A percentile compares a stretch with the other conserved stretches of the same genome.
These are phyloP conservation scores for Hypoxylon sp. DNA, from an alignment of 2,329 filamentous ascomycete species.

Conservation along the genomic window DNA sequence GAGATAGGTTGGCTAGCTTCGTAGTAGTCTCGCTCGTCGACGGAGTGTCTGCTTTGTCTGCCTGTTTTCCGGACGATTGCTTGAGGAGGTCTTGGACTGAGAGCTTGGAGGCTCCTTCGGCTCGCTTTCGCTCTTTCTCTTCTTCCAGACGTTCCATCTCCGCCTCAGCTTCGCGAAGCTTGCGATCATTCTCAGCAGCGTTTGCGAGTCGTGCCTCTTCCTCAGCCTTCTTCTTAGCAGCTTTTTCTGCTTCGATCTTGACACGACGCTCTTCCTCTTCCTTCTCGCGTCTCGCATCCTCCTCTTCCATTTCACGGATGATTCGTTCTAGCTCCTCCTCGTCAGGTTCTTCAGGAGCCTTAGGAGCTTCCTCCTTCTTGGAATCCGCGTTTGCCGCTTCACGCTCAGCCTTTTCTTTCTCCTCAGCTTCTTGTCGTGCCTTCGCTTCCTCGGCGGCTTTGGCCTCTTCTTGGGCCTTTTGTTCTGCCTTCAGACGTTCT, in stretches of 20 bases:
- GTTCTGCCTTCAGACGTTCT: slow-evolving; percentile 48
- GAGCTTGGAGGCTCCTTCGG: slow-evolving; percentile 61
- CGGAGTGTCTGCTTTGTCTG: slow-evolving; percentile 60
- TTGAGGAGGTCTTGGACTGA: slow-evolving; percentile 68
- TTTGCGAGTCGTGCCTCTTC: slow-evolving; percentile 62
- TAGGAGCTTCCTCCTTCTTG: slow-evolving; percentile 54
- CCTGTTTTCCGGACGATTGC: slow-evolving; percentile 55
- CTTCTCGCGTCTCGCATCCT: slow-evolving; percentile 65
- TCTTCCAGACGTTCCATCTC: slow-evolving; percentile 82
- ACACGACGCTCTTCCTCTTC: slow-evolving; percentile 61
- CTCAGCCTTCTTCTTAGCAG: slow-evolving; percentile 59
- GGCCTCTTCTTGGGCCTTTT: slow-evolving; percentile 49
- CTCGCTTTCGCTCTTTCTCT: slow-evolving; percentile 73
- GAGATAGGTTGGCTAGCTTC: slow-evolving; percentile 68
- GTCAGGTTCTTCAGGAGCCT: slow-evolving; percentile 60
- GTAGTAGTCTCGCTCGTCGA: slow-evolving; percentile 60
- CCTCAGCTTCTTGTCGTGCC: slow-evolving; percentile 51
- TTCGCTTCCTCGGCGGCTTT: slow-evolving; percentile 56
- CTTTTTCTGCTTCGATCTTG: slow-evolving; percentile 62
- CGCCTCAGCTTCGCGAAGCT: slow-evolving; percentile 79
- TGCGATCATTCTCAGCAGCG: slow-evolving; percentile 72
- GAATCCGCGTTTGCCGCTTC: slow-evolving; percentile 52
- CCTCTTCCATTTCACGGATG: slow-evolving; percentile 74
- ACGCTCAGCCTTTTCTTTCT: slow-evolving; percentile 48
- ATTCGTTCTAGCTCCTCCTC: slow-evolving; percentile 73